phyloP scores from a whole-genome alignment of 148 eudicot species.

The Polygonum aviculare region DNA sequence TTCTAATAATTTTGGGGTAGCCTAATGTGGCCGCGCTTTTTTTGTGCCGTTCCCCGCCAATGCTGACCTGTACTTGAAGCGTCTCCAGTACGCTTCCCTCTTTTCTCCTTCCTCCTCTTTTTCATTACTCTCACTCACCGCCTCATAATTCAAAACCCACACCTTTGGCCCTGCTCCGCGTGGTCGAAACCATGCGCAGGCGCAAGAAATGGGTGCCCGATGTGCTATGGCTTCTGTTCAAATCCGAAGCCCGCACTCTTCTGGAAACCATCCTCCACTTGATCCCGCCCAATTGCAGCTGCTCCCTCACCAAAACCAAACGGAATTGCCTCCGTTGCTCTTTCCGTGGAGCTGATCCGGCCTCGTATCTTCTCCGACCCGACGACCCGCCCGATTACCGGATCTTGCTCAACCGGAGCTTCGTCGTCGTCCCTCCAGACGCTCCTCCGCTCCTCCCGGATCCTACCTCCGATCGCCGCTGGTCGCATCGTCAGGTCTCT shows the following conservation, averaged over 20 bases:
- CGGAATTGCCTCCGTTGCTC: constrained; percentile 40
- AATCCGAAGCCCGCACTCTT: constrained; percentile 37
- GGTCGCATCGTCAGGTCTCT: constrained; percentile 53
- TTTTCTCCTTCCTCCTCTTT: not conserved
- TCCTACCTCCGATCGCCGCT: constrained; percentile 24
- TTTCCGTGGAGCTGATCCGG: constrained; percentile 22
- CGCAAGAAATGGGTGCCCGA: constrained; percentile 35
- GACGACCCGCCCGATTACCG: constrained; percentile 46
- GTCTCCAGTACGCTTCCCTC: not conserved
- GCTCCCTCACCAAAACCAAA: constrained; percentile 13
- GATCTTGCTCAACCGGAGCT: constrained; percentile 42
- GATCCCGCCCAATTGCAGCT: constrained; percentile 34
- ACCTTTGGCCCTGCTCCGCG: not conserved
- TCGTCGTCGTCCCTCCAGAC: constrained; percentile 40
- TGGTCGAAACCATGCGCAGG: not conserved
- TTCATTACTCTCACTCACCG: no score
- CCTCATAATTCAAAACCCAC: not conserved
- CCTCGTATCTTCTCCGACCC: constrained; percentile 36
- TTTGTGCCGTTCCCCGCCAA: not conserved
- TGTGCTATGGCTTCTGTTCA: constrained; percentile 49
- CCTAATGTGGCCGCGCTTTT: not conserved
- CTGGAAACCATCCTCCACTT: constrained; percentile 44
- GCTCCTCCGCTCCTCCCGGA: constrained; percentile 41
- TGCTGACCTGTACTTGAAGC: not conserved
- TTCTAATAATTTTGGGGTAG: no score